Conservation (phyloP, 495 filamentous ascomycete genomes). For the Symbiotaphrina buchneri region DNA sequence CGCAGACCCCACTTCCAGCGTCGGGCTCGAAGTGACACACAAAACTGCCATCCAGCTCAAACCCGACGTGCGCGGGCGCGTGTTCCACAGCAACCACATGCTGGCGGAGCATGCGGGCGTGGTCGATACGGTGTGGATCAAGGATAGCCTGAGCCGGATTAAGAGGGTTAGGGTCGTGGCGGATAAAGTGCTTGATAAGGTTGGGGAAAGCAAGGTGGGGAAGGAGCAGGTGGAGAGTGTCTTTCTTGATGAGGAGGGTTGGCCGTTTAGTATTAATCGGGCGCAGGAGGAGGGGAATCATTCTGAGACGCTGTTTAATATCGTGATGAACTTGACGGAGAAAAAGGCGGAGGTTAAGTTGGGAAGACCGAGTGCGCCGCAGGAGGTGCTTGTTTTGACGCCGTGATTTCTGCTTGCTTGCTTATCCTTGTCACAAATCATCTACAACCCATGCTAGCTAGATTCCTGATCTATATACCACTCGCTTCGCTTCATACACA, state of each 20-base stretch:
- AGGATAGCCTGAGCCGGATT: slow-evolving; percentile 26
- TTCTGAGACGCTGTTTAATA: slow-evolving; percentile 7
- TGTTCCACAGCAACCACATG: slow-evolving; percentile 44
- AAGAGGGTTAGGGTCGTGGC: slow-evolving; percentile 18
- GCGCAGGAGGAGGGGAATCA: slow-evolving; percentile 3
- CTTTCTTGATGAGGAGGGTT: slow-evolving; percentile 6
- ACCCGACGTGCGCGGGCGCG: slow-evolving; percentile 21
- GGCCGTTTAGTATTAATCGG: slow-evolving; percentile 6
- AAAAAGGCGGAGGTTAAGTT: slow-evolving; percentile 4
- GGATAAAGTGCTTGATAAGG: slow-evolving; percentile 2
- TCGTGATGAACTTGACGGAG: slow-evolving; percentile 7
- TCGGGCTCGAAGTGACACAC: slow-evolving; percentile 36
- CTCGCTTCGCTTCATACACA: too few species aligned
- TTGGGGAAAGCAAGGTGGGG: background rate
- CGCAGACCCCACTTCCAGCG: slow-evolving; percentile 25
- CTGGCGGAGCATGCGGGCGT: slow-evolving; percentile 15
- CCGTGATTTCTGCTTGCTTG: too few species aligned
- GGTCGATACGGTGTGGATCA: background rate
- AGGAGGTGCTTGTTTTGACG: too few species aligned
- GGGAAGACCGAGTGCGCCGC: slow-evolving; percentile 7
- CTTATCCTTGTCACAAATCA: too few species aligned
- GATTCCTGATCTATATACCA: too few species aligned
- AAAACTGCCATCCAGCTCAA: slow-evolving; percentile 24
- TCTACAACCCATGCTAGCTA: too few species aligned
- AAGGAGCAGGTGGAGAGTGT: slow-evolving; percentile 3